Percentiles rank a stretch among this genome's conserved stretches.
Evolutionary conservation across 768 basidiomycete genomes (phyloP).

Genomic region (Phylloporus rhodoxanthus): DNA sequence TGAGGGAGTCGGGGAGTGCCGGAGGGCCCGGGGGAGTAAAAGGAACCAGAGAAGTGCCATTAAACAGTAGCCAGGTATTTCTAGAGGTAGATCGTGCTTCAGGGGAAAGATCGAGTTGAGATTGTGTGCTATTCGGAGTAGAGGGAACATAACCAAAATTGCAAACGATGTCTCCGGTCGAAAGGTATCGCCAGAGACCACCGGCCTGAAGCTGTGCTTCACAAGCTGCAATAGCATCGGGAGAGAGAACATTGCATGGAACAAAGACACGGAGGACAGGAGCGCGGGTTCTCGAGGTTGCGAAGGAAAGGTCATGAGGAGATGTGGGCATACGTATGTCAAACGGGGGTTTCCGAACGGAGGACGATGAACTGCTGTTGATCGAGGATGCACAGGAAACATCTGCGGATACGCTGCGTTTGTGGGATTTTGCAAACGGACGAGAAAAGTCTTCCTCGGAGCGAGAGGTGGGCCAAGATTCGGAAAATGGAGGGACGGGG

Average conservation of each 20-base stretch:
- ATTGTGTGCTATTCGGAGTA: constrained; percentile 23
- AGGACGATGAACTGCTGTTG: constrained; percentile 21
- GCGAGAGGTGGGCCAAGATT: constrained; percentile 23
- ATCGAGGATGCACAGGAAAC: constrained; percentile 41
- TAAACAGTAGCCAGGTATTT: constrained; percentile 70
- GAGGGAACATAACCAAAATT: constrained; percentile 75
- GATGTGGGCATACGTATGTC: constrained; percentile 24
- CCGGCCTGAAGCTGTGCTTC: constrained; percentile 63
- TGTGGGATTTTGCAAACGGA: constrained; percentile 31
- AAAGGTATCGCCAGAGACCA: constrained; percentile 71
- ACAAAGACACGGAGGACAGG: constrained; percentile 72
- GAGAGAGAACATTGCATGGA: constrained; percentile 54
- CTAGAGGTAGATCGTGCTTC: constrained; percentile 18
- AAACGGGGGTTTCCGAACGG: constrained; percentile 10
- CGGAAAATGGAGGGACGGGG: constrained; percentile 17
- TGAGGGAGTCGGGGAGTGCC: constrained; percentile 51
- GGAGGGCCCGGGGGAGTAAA: constrained; percentile 51
- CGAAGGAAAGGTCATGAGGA: constrained; percentile 59
- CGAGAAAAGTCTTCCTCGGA: constrained; percentile 37
- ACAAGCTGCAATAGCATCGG: constrained; percentile 45
- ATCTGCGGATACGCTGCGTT: constrained; percentile 40
- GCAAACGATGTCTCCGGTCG: constrained; percentile 70
- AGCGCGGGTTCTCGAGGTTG: constrained; percentile 58
- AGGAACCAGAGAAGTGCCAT: constrained; percentile 56
- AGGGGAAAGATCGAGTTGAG: constrained; percentile 14